Evolutionary conservation across 2,329 filamentous ascomycete genomes (phyloP).

Genomic region (Phialophora verrucosa): DNA sequence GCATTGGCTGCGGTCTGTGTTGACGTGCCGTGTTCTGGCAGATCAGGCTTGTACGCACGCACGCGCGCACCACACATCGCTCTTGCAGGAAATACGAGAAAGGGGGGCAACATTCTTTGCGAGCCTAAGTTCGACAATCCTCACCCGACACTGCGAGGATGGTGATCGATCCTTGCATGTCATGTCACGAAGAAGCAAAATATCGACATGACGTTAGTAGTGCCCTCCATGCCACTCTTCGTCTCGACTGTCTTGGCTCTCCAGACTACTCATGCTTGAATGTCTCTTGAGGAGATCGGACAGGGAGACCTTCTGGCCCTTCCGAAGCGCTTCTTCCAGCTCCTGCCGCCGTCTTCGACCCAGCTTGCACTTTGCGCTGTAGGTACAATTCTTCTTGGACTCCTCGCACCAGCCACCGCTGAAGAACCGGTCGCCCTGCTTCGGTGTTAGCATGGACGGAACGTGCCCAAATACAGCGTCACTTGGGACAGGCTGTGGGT

Average conservation of each 20-base stretch:
- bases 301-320: conserved; percentile 41
- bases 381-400: conserved; percentile 47
- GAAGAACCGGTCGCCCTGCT: conserved; percentile 50
- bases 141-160: neutral
- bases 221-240: conserved; percentile 34
- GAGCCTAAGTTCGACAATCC: neutral
- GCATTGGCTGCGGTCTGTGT: neutral
- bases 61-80: neutral
- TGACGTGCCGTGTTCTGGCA: neutral
- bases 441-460: neutral
- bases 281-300: conserved; percentile 30
- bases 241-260: conserved; percentile 26
- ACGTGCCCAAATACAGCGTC: neutral
- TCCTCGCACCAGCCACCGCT: conserved; percentile 42
- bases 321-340: conserved; percentile 43
- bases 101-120: neutral
- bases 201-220: conserved; percentile 12
- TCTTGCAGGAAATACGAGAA: neutral
- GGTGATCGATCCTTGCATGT: neutral
- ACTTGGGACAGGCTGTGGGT: neutral
- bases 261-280: conserved; percentile 27
- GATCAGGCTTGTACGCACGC: too few relatives aligned
- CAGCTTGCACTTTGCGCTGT: conserved; percentile 50
- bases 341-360: conserved; percentile 44
- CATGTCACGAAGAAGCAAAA: neutral